Conservation (phyloP, 495 filamentous ascomycete species). For the Podospora appendiculata region DNA sequence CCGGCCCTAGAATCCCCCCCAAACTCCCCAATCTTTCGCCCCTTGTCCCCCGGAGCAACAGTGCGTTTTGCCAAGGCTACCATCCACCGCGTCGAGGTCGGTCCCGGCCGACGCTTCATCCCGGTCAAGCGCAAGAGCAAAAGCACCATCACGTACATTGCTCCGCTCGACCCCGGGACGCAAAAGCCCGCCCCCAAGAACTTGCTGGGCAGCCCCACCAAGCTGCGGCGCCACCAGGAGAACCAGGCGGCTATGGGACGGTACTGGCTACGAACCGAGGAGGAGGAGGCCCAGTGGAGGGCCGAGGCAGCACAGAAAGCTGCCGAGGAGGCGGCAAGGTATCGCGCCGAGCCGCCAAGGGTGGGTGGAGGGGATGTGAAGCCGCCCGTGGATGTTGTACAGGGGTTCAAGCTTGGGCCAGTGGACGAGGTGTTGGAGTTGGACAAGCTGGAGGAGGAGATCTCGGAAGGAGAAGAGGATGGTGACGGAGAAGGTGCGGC, state of each 20-base stretch:
- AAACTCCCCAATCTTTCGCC: slow-evolving; percentile 8
- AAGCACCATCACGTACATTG: slow-evolving; percentile 26
- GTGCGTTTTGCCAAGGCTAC: slow-evolving; percentile 28
- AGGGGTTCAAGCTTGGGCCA: too few species aligned
- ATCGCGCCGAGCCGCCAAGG: slow-evolving; percentile 19
- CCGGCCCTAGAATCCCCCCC: slow-evolving; percentile 1
- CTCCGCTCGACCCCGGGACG: slow-evolving; percentile 20
- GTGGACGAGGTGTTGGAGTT: too few species aligned
- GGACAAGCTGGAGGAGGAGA: too few species aligned
- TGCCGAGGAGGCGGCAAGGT: slow-evolving; percentile 21
- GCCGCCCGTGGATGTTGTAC: too few species aligned
- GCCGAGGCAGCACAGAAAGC: slow-evolving; percentile 19
- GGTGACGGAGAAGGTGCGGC: too few species aligned
- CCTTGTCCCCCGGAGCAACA: slow-evolving; percentile 17
- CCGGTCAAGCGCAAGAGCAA: slow-evolving; percentile 28
- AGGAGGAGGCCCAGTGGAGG: slow-evolving; percentile 23
- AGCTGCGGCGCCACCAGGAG: slow-evolving; percentile 22
- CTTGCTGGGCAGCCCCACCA: slow-evolving; percentile 18
- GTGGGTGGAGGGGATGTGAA: too few species aligned
- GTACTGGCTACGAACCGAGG: slow-evolving; percentile 26
- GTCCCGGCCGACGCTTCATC: slow-evolving; percentile 19
- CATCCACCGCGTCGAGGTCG: slow-evolving; percentile 24
- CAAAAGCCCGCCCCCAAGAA: slow-evolving; percentile 12
- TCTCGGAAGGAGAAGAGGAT: too few species aligned
- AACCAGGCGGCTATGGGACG: slow-evolving; percentile 27